Evolutionary conservation across 352 stramenopile genomes (phyloP).

Genomic region (Globisporangium spinosum): DNA sequence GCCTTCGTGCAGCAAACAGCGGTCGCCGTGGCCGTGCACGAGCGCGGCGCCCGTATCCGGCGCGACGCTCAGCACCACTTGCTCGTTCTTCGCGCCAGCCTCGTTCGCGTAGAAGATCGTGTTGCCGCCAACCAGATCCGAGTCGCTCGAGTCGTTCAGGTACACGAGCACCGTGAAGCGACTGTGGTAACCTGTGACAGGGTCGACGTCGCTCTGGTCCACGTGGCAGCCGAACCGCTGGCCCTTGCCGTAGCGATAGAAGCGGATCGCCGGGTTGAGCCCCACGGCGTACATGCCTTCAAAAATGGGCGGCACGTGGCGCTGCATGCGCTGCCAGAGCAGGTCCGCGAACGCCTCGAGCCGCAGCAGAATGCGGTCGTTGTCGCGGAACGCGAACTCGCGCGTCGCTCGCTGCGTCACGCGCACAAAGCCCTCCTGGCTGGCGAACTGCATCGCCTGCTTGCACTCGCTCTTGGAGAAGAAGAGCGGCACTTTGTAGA

Average conservation of each 20-base stretch:
- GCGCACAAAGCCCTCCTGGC: constrained; percentile 52
- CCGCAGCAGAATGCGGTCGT: constrained; percentile 62
- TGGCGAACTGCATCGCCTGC: constrained; percentile 54
- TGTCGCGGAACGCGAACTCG: constrained; percentile 74
- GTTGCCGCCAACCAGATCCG: constrained; percentile 54
- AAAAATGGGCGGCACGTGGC: constrained; percentile 50
- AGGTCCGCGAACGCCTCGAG: constrained; percentile 60
- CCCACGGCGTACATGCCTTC: constrained; percentile 62
- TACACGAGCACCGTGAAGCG: constrained; percentile 84
- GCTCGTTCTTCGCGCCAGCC: constrained; percentile 32
- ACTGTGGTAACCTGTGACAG: constrained; percentile 61
- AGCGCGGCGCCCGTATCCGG: constrained; percentile 68
- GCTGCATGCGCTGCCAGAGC: constrained; percentile 60
- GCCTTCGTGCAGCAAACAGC: constrained; percentile 75
- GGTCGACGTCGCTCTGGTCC: constrained; percentile 82
- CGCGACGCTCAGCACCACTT: constrained; percentile 50
- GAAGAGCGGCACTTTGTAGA: constrained; percentile 62
- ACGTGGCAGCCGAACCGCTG: constrained; percentile 81
- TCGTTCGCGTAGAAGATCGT: constrained; percentile 77
- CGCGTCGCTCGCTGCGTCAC: constrained; percentile 66
- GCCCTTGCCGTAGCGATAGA: constrained; percentile 68
- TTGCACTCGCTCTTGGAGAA: constrained; percentile 58
- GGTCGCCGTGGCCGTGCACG: constrained; percentile 71
- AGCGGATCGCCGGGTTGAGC: constrained; percentile 68
- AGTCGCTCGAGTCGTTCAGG: constrained; percentile 73